phyloP scores from a whole-genome alignment of 257 asterid genomes.

The Solanum peruvianum region DNA sequence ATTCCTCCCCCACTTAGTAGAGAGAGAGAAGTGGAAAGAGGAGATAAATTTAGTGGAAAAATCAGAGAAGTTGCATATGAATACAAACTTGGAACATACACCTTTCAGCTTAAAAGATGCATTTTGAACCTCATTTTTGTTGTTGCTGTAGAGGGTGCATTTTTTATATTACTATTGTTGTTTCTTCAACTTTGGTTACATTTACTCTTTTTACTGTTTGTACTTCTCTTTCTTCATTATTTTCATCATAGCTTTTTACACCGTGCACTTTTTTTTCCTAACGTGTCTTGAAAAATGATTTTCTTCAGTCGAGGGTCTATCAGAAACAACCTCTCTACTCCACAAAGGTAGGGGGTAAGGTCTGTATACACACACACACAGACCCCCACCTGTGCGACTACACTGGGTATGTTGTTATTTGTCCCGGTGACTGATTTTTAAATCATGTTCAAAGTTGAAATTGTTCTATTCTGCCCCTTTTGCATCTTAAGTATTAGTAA shows the following conservation, averaged over 20 bases:
- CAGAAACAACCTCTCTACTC: not conserved
- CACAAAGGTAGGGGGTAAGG: not conserved
- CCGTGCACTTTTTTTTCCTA: not conserved
- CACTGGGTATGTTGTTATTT: not conserved
- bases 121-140: not conserved
- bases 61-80: not conserved
- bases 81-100: not conserved
- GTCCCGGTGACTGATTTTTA: not conserved
- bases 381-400: not conserved
- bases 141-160: not conserved
- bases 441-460: not conserved
- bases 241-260: not conserved
- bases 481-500: not conserved
- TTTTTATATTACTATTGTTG: not conserved
- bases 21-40: not conserved
- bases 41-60: not conserved
- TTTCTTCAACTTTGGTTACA: not conserved
- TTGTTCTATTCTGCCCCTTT: not conserved
- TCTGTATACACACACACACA: accelerated
- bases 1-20: not conserved
- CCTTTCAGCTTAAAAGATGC: not conserved
- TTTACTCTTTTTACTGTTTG: not conserved
- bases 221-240: too few species aligned
- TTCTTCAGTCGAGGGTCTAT: not conserved
- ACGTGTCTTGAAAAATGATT: not conserved